These are phyloP conservation scores for Aspergillus panamensis DNA, from an alignment of 495 filamentous ascomycete species.

Conservation along the genomic window DNA sequence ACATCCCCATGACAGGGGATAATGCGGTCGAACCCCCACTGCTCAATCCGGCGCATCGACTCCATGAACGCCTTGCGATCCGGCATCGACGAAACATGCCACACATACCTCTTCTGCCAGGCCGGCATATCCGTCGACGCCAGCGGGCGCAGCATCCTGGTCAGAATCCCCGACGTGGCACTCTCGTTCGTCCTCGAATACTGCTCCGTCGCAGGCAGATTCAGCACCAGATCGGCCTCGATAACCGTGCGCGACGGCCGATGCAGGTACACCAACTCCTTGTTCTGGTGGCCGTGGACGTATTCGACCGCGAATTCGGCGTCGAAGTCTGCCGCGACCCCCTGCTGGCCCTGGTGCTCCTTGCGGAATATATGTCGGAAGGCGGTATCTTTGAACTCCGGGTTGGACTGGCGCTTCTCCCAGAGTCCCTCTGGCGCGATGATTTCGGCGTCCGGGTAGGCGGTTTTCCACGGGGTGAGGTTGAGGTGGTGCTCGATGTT, in stretches of 20 bases:
- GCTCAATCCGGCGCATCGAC: slow-evolving; percentile 59
- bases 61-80: slow-evolving; percentile 65
- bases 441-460: slow-evolving; percentile 69
- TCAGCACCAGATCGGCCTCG: slow-evolving; percentile 86
- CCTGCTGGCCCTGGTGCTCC: slow-evolving; percentile 28
- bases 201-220: slow-evolving; percentile 81
- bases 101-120: slow-evolving; percentile 72
- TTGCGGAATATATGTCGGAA: slow-evolving; percentile 67
- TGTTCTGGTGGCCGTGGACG: slow-evolving; percentile 70
- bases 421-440: slow-evolving; percentile 78
- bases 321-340: slow-evolving; percentile 72
- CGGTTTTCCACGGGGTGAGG: slow-evolving; percentile 74
- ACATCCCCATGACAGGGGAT: slow-evolving; percentile 94
- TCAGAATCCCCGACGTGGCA: slow-evolving; percentile 53
- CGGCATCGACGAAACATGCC: slow-evolving; percentile 63
- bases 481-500: slow-evolving; percentile 93
- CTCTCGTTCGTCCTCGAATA: slow-evolving; percentile 59
- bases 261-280: slow-evolving; percentile 80
- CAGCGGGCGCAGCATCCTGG: slow-evolving; percentile 56
- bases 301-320: slow-evolving; percentile 79
- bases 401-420: slow-evolving; percentile 68
- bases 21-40: slow-evolving; percentile 86
- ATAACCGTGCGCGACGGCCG: slow-evolving; percentile 74
- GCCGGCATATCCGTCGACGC: slow-evolving; percentile 54
- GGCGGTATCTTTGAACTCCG: slow-evolving; percentile 50